Evolutionary conservation across 2,329 filamentous ascomycete species (phyloP).

Genomic region (Fusarium clavum): DNA sequence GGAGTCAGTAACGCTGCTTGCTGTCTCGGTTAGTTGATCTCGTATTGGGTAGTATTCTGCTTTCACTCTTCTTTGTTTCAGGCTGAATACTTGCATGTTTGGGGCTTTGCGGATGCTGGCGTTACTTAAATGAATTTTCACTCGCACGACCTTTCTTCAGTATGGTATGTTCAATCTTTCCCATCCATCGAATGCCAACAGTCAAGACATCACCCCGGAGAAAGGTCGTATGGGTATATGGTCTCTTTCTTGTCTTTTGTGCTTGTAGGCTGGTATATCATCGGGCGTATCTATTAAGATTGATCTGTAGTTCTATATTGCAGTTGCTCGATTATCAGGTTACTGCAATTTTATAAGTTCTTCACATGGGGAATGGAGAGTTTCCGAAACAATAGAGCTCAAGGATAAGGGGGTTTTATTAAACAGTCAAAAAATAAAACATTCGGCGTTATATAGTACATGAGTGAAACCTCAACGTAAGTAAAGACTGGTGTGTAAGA

Average conservation of each 20-base stretch:
- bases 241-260: no score
- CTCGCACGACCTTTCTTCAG: background rate
- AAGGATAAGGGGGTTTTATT: fast-evolving
- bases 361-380: background rate
- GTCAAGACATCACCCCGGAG: background rate
- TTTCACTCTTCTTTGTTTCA: background rate
- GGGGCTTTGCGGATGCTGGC: background rate
- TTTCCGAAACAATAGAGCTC: background rate
- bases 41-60: background rate
- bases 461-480: background rate
- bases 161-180: background rate
- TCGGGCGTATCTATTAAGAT: background rate
- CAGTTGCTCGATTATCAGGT: background rate
- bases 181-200: background rate
- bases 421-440: background rate
- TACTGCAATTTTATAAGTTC: background rate
- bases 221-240: background rate
- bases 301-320: background rate
- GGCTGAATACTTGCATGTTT: background rate
- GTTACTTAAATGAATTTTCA: background rate
- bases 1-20: constrained; percentile 1
- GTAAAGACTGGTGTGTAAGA: background rate
- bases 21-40: background rate
- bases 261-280: no score
- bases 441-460: background rate